These are phyloP conservation scores for Ustilago loliicola DNA, from an alignment of 1,284 basidiomycete species.

Conservation along the genomic window DNA sequence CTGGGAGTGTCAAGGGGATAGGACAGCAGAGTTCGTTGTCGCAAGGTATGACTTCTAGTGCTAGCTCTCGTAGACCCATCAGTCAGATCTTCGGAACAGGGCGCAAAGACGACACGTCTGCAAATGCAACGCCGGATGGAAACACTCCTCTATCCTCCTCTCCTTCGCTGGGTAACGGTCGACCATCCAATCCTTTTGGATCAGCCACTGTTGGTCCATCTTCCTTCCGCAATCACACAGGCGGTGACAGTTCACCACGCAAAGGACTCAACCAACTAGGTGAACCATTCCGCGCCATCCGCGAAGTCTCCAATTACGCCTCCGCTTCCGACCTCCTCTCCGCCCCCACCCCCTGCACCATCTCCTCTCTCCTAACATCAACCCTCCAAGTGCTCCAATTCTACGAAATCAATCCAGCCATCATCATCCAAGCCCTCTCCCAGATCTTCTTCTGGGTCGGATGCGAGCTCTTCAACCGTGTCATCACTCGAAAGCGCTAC, in stretches of 20 bases:
- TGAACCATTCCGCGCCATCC: conserved; percentile 34
- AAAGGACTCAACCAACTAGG: conserved; percentile 17
- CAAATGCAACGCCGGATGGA: neutral
- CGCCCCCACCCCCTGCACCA: conserved; percentile 74
- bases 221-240: conserved; percentile 12
- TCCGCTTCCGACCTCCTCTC: conserved; percentile 49
- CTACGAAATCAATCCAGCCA: conserved; percentile 90
- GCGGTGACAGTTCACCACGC: conserved; percentile 28
- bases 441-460: conserved; percentile 90
- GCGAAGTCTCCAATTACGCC: conserved; percentile 50
- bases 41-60: conserved; percentile 35
- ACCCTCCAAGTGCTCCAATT: conserved; percentile 86
- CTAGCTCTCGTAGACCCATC: conserved; percentile 49
- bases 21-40: conserved; percentile 28
- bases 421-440: conserved; percentile 91
- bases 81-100: conserved; percentile 55
- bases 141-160: conserved; percentile 20
- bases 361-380: conserved; percentile 88
- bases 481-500: conserved; percentile 96
- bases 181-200: conserved; percentile 26
- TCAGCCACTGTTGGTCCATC: conserved; percentile 33
- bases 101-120: conserved; percentile 14
- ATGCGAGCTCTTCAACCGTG: conserved; percentile 91
- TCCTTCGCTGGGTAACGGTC: conserved; percentile 40
- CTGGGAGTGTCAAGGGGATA: conserved; percentile 60